These are phyloP conservation scores for Zygoascus ofunaensis DNA, from an alignment of 805 yeast species.

Conservation along the genomic window DNA sequence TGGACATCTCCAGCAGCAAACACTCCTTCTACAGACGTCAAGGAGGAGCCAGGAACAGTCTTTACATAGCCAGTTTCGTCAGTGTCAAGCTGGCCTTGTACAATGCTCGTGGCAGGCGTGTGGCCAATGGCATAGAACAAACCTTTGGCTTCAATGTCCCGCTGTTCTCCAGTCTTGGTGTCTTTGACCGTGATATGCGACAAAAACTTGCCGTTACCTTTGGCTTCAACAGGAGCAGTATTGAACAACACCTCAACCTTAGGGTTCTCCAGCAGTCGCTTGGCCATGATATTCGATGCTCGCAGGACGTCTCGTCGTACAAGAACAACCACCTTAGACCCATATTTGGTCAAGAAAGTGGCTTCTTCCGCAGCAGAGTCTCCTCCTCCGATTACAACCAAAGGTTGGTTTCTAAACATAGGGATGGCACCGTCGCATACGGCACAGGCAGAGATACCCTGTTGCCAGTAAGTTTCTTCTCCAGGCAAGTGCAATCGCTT, in stretches of 20 bases:
- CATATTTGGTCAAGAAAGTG: constrained; percentile 90
- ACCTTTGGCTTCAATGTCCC: constrained; percentile 74
- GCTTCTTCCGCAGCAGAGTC: constrained; percentile 99
- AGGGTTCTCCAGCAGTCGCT: constrained; percentile 73
- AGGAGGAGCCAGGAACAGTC: constrained; percentile 83
- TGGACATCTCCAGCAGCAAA: constrained; percentile 99
- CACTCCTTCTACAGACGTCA: constrained; percentile 80
- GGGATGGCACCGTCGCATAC: constrained; percentile 99
- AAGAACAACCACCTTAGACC: constrained; percentile 85
- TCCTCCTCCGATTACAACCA: constrained; percentile 98
- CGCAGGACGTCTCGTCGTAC: constrained; percentile 92
- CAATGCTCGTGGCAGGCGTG: constrained; percentile 83
- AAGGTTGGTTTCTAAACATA: constrained; percentile 93
- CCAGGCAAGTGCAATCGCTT: constrained; percentile 91
- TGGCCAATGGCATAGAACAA: constrained; percentile 98
- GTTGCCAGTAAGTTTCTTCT: constrained; percentile 97
- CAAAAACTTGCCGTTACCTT: constrained; percentile 87
- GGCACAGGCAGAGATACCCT: constrained; percentile 98
- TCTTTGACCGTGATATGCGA: constrained; percentile 55
- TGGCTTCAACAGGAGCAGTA: constrained; percentile 76
- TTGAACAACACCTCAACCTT: constrained; percentile 88
- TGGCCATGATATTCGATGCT: constrained; percentile 96
- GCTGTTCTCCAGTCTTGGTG: constrained; percentile 58
- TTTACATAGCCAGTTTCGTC: constrained; percentile 84
- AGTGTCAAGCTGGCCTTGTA: constrained; percentile 66